phyloP scores from a whole-genome alignment of 306 rosid genomes.

The Ceratonia siliqua region DNA sequence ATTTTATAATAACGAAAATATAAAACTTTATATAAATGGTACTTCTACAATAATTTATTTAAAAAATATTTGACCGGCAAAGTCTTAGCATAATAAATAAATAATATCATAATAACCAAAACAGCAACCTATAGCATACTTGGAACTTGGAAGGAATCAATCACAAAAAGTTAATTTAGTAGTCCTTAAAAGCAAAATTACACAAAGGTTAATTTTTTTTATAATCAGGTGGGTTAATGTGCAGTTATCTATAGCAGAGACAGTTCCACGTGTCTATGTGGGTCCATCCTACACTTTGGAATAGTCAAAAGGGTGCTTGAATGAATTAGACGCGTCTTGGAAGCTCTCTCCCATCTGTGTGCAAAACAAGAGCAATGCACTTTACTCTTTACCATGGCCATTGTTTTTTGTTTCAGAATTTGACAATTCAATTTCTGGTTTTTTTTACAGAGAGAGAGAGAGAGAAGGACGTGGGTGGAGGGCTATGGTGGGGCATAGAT shows the following conservation, averaged over 20 bases:
- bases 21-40: too few species aligned
- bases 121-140: too few species aligned
- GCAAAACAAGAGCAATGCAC: too few species aligned
- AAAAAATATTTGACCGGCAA: too few species aligned
- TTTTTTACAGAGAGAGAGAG: not conserved
- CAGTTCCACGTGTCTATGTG: not conserved
- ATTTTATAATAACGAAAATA: too few species aligned
- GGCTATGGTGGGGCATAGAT: constrained; percentile 6
- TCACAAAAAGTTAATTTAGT: too few species aligned
- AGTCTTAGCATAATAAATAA: too few species aligned
- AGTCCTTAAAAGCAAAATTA: too few species aligned
- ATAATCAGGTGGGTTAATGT: not conserved
- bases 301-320: not conserved
- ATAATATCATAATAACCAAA: too few species aligned
- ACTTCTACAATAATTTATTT: too few species aligned
- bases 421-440: not conserved
- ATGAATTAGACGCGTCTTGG: not conserved
- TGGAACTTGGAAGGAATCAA: too few species aligned
- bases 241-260: not conserved
- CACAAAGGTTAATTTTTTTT: too few species aligned
- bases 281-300: not conserved
- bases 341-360: not conserved
- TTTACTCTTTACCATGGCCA: not conserved
- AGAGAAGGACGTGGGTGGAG: not conserved
- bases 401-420: not conserved